Evolutionary conservation across 1,284 basidiomycete genomes (phyloP).

Genomic region (Boletellus deceptivus): DNA sequence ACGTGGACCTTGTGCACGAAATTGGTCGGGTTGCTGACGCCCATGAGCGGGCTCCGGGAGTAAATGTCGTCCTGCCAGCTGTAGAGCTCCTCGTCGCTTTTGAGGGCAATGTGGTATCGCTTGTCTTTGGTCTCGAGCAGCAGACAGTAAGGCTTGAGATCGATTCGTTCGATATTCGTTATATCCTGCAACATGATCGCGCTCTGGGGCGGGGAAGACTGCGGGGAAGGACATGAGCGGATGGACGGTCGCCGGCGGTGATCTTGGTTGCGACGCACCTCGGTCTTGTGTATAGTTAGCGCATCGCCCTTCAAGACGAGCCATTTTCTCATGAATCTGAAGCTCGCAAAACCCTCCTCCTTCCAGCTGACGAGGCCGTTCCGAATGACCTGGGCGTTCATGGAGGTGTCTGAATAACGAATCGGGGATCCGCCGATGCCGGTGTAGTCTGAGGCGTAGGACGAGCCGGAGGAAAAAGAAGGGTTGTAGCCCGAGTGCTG

Average conservation of each 20-base stretch:
- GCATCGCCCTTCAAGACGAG: conserved; percentile 81
- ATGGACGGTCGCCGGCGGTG: background rate
- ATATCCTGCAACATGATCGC: conserved; percentile 77
- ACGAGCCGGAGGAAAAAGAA: conserved; percentile 58
- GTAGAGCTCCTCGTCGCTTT: conserved; percentile 94
- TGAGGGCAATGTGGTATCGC: conserved; percentile 77
- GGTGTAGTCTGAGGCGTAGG: conserved; percentile 59
- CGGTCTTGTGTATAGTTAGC: conserved; percentile 87
- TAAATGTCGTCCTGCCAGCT: conserved; percentile 98
- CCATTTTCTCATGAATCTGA: conserved; percentile 93
- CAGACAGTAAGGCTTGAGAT: conserved; percentile 91
- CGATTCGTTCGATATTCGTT: conserved; percentile 84
- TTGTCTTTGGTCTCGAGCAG: conserved; percentile 83
- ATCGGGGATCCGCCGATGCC: conserved; percentile 77
- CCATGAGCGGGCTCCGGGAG: conserved; percentile 87
- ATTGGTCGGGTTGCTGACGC: conserved; percentile 92
- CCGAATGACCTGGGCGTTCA: conserved; percentile 51
- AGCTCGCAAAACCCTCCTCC: conserved; percentile 88
- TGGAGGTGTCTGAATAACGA: conserved; percentile 46
- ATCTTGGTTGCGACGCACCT: conserved; percentile 54
- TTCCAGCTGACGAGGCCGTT: conserved; percentile 78
- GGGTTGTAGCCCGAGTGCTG: conserved; percentile 54
- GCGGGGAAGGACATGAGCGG: conserved; percentile 4
- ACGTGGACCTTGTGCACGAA: conserved; percentile 99
- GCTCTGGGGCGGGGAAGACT: conserved; percentile 66